Conservation (phyloP, 2,329 filamentous ascomycete species). For the Fusarium secorum region DNA sequence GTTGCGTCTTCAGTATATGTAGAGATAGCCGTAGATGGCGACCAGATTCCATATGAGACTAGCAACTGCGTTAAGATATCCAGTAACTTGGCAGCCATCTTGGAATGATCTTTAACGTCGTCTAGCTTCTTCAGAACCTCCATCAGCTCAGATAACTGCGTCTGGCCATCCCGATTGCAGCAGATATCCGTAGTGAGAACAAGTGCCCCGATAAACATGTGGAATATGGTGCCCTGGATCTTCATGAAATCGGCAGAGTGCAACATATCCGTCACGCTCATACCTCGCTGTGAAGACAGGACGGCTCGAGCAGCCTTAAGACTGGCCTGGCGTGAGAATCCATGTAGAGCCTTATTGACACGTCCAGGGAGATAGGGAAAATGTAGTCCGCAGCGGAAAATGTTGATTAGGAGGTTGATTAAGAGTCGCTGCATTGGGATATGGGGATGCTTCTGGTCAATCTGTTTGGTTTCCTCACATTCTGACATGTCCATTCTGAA, state of each 20-base stretch:
- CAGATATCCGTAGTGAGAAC: not conserved
- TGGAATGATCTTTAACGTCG: not conserved
- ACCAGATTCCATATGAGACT: not conserved
- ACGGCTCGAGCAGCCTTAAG: not conserved
- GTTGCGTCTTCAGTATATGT: not conserved
- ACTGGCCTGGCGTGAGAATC: not conserved
- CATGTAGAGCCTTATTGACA: not conserved
- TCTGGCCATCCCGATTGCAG: not conserved
- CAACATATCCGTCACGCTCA: not conserved
- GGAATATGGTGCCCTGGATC: not conserved
- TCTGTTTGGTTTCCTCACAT: not conserved
- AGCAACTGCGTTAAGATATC: not conserved
- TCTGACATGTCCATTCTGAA: not conserved
- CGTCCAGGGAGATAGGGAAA: not conserved
- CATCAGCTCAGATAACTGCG: not conserved
- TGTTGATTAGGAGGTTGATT: not conserved
- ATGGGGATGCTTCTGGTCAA: not conserved
- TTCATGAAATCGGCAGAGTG: conserved; percentile 3
- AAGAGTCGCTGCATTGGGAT: not conserved
- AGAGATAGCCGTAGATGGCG: not conserved
- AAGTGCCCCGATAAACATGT: not conserved
- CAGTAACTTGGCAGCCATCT: not conserved
- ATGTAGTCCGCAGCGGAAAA: not conserved
- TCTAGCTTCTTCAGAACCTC: not conserved
- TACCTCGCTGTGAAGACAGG: not conserved